Base-by-base conservation (phyloP, 2,329 filamentous ascomycete species). In the Ceratocystis diversiconidia region DNA sequence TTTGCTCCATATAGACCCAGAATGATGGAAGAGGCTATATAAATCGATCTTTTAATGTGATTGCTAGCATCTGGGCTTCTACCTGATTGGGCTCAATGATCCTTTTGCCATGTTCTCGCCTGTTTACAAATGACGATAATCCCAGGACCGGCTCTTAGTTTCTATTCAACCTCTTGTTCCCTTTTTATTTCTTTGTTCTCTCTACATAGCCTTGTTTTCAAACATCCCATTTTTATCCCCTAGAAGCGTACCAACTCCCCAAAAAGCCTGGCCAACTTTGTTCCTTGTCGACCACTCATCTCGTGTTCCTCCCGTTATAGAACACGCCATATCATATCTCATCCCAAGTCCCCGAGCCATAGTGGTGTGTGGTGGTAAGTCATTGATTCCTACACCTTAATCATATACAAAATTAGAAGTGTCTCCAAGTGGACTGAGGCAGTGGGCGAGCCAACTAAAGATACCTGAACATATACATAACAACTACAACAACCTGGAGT, bases 331-430 rank as follows among this genome's bases (percentile, higher is more conserved):
- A 57, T 57, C 50, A 57, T 64, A 64, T 64, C 32, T 57, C 62
- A 59, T 59, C n/a, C 28, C 60, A 44, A 55, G 50, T 64, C 62
- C 32, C 62, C 62, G 32, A 52, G 25, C 62, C 62, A 64, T 50
- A 32, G 62, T 64, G 62, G 62, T 64, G 62, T 64, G 62, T 55
- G 59, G 55, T 59, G 55, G 55, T 59, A 59, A 59, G 55, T 59
- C 55, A 12, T 36, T 15, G 25, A 32, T 59, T 30, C 30, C 28
- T 32, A 4, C 32, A 30, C 30, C 19, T 8, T 19, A 59, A 59
- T 59, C 19, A 30, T 32, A 36, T 12, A 59, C 55, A 4, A 59
- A 17, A 32, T 59, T 59, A 25, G 8, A 59, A 59, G 55, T 12
- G 55, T 59, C 55, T 59, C 55, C 55, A 59, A 59, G 55, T 59